Evolutionary conservation across 2,329 filamentous ascomycete species (phyloP), one percentile per base, ranked within the genome.

Genomic region (Talaromyces sp.): DNA sequence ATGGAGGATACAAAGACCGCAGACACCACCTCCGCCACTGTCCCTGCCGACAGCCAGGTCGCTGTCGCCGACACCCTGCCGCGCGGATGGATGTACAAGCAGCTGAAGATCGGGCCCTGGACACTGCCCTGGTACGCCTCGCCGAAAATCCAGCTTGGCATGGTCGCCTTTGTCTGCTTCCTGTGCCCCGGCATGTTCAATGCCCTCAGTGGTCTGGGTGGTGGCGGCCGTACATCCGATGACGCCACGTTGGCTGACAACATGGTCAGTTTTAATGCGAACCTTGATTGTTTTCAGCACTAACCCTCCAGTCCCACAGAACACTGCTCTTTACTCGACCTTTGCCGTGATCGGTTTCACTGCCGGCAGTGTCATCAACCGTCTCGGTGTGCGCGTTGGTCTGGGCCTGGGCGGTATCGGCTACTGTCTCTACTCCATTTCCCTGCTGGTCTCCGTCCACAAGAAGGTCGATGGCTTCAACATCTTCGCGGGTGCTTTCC

Each of bases 181-280:
- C 70, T 88, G 65, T 89, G 86, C 70, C 86, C 86, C 1, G 85
- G 85, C 67, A 86, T 88, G 84, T 87, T 84, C 75, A 88, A 87
- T 66, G 84, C 85, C 31, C 73, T 88, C 24, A 71, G 74, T 60
- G 85, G 85, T 63, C 76, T 88, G 52, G 85, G 85, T 60, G 85
- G 85, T 63, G 83, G 79, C 70, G 85, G 84, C 29, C 81, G 81
- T 67, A 69, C 80, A 56, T 77, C 31, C 19, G 11, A 11, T 14
- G 17, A 84, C 67, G 60, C 74, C 8, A 79, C 75, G 7, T 80
- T 80, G 55, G 78, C 79, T 60, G 85, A 87, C 69, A 78, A 85
- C 64, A 84, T 71, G 69, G 69, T 71, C 62, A 46, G 68, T 58
- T 27, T 10, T 41, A 17, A 2, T 14, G 14, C 13, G 11, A 32